Percentiles rank a stretch among this genome's conserved stretches.
Conservation (phyloP, 306 rosid species). For the Citrullus mucosospermus region DNA sequence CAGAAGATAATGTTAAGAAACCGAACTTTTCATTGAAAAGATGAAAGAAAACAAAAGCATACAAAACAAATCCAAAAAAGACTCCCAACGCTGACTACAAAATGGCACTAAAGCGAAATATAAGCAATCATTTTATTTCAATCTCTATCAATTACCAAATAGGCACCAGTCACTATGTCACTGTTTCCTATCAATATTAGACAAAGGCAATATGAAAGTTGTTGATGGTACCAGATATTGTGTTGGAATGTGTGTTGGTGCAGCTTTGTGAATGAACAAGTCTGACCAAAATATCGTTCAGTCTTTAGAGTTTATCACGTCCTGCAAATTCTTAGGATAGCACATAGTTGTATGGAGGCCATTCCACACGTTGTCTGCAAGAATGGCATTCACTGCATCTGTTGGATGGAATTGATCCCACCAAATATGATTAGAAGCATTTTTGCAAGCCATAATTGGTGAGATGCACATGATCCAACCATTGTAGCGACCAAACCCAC, state of each 20-base stretch:
- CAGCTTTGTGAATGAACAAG: neutral
- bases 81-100: no score
- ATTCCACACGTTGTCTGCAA: conserved; percentile 74
- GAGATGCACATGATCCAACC: conserved; percentile 80
- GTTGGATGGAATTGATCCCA: conserved; percentile 98
- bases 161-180: neutral
- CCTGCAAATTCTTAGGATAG: conserved; percentile 64
- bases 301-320: conserved; percentile 25
- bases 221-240: neutral
- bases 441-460: conserved; percentile 63
- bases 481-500: conserved; percentile 72
- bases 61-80: no score
- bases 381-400: conserved; percentile 68
- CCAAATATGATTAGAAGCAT: conserved; percentile 78
- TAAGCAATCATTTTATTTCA: neutral
- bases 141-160: neutral
- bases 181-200: neutral
- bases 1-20: neutral
- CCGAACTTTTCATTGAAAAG: no score
- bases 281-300: conserved; percentile 13
- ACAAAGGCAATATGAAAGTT: neutral
- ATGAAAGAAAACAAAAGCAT: no score
- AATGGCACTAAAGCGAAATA: neutral
- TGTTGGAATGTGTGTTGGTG: neutral
- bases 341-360: conserved; percentile 60